phyloP scores from a whole-genome alignment of 257 asterid species.

The Capsicum rhomboideum region DNA sequence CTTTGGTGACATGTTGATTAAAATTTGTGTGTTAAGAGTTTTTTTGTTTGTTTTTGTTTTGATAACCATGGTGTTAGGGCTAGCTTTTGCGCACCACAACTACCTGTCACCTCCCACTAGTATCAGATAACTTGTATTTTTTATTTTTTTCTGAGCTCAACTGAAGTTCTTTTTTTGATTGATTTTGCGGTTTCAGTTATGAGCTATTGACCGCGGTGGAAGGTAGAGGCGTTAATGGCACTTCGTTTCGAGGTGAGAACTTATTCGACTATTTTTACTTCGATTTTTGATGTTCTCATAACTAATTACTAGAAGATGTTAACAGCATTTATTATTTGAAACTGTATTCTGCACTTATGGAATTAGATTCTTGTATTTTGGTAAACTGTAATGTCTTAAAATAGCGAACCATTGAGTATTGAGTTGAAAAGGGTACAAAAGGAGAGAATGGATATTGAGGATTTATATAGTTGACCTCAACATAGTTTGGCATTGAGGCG shows the following conservation, averaged over 20 bases:
- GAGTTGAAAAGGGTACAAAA: background rate
- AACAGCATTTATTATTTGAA: background rate
- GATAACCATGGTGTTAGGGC: no score
- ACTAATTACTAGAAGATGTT: background rate
- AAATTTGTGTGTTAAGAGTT: background rate
- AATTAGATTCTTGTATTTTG: background rate
- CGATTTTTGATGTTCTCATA: background rate
- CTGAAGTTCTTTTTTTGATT: background rate
- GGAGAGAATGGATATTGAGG: background rate
- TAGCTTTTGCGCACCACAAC: no score
- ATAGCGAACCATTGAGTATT: background rate
- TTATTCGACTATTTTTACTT: background rate
- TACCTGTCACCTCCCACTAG: no score
- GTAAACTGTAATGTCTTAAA: background rate
- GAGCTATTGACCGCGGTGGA: background rate
- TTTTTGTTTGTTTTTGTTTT: no score
- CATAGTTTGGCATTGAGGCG: background rate
- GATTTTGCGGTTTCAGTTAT: background rate
- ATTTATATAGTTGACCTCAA: background rate
- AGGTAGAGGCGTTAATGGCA: constrained; percentile 18
- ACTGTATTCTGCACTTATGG: background rate
- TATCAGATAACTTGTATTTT: no score
- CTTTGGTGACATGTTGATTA: background rate
- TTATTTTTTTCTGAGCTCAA: background rate
- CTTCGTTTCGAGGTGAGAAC: constrained; percentile 39